These are phyloP conservation scores for Macrophomina pseudophaseolina DNA, from an alignment of 2,329 filamentous ascomycete genomes.

Conservation along the genomic window DNA sequence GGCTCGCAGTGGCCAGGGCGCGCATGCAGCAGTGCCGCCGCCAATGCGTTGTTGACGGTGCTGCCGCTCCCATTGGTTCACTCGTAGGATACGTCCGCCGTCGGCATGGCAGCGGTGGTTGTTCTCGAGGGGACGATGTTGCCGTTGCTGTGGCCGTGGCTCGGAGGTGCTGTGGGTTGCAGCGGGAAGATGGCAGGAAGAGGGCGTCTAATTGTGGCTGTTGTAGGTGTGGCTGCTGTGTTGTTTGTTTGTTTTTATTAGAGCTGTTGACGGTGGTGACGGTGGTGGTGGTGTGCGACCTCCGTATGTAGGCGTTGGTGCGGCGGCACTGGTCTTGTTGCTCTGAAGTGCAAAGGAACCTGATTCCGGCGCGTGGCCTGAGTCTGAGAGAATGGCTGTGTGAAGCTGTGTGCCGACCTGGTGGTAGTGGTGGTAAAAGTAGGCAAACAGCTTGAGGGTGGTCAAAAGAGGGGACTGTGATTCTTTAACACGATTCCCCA, in stretches of 20 bases:
- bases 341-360: constrained; percentile 4
- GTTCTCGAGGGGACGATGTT: background rate
- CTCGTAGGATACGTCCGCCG: background rate
- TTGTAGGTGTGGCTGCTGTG: background rate
- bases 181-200: background rate
- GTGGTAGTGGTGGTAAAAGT: constrained; percentile 33
- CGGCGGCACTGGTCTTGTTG: background rate
- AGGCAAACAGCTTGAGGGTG: constrained; percentile 31
- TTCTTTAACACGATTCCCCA: background rate
- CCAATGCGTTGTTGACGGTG: background rate
- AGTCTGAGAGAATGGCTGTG: background rate
- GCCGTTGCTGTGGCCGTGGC: background rate
- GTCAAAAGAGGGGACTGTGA: constrained; percentile 33
- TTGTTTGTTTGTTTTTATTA: no score
- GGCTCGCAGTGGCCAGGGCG: background rate
- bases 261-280: no score
- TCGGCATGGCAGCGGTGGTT: background rate
- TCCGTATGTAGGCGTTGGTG: background rate
- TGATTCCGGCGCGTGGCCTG: background rate
- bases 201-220: background rate
- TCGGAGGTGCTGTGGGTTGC: background rate
- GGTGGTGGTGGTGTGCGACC: background rate
- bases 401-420: constrained; percentile 12
- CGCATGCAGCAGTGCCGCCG: background rate
- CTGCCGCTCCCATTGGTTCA: background rate